Conservation (phyloP, 2,329 filamentous ascomycete species). For the Orbilia quercus region DNA sequence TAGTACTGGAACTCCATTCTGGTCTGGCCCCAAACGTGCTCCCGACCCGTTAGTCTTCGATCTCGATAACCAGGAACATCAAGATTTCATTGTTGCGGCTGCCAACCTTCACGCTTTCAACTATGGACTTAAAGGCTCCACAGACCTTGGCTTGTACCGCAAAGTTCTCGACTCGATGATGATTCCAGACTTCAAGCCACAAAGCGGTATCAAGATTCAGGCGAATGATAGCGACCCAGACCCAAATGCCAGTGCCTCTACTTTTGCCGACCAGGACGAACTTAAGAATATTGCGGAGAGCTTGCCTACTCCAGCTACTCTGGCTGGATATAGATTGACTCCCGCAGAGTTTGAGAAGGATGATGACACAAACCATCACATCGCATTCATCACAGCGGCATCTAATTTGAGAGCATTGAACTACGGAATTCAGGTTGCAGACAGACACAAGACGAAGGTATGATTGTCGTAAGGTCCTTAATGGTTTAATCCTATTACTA, state of each 20-base stretch:
- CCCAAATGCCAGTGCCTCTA: constrained; percentile 76
- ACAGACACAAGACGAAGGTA: constrained; percentile 96
- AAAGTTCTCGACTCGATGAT: constrained; percentile 91
- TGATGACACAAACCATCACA: constrained; percentile 96
- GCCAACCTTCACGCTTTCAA: constrained; percentile 97
- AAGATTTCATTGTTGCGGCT: constrained; percentile 85
- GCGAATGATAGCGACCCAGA: constrained; percentile 95
- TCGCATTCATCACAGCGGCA: constrained; percentile 97
- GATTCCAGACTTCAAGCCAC: constrained; percentile 91
- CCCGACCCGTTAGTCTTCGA: constrained; percentile 93
- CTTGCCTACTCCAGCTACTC: constrained; percentile 80
- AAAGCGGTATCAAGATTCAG: constrained; percentile 93
- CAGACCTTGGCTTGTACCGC: constrained; percentile 76
- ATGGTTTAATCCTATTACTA: background rate
- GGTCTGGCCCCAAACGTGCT: constrained; percentile 97
- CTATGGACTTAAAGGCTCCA: constrained; percentile 91
- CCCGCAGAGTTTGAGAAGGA: constrained; percentile 99
- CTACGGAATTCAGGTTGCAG: constrained; percentile 93
- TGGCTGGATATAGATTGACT: constrained; percentile 87
- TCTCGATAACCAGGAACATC: constrained; percentile 82
- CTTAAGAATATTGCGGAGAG: constrained; percentile 76
- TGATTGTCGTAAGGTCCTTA: background rate
- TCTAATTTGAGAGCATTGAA: constrained; percentile 97
- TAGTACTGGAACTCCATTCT: constrained; percentile 89
- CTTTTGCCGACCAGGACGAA: constrained; percentile 78